Evolutionary conservation across 1,139 yeast genomes (phyloP).

Genomic region (Nakaseomyces bracarensis): DNA sequence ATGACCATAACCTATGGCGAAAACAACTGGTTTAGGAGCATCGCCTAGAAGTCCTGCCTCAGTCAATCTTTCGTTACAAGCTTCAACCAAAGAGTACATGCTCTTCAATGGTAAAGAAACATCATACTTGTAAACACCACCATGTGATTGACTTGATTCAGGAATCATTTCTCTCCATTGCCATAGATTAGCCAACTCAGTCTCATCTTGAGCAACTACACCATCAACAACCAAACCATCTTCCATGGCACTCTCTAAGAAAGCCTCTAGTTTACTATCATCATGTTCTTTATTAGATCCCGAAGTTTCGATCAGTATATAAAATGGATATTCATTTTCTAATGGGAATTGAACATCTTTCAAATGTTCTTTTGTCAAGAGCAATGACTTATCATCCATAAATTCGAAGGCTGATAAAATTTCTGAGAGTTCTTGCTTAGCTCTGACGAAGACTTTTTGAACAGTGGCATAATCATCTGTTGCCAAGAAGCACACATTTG

Average conservation of each 20-base stretch:
- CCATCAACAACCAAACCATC: constrained; percentile 81
- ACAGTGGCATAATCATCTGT: constrained; percentile 75
- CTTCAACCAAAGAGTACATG: constrained; percentile 74
- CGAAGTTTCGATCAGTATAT: constrained; percentile 83
- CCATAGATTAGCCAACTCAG: constrained; percentile 80
- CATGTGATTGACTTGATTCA: constrained; percentile 75
- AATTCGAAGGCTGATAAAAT: constrained; percentile 90
- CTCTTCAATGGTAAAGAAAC: constrained; percentile 79
- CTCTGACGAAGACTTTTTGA: constrained; percentile 69
- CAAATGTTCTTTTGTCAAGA: constrained; percentile 50
- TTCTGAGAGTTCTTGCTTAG: constrained; percentile 73
- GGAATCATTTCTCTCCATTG: constrained; percentile 91
- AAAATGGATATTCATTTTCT: constrained; percentile 74
- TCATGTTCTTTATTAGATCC: constrained; percentile 88
- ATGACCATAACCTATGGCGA: constrained; percentile 92
- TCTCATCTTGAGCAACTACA: constrained; percentile 89
- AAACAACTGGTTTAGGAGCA: constrained; percentile 57
- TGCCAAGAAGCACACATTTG: constrained; percentile 84
- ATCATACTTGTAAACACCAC: constrained; percentile 96
- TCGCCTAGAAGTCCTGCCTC: constrained; percentile 60
- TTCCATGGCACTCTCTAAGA: constrained; percentile 79
- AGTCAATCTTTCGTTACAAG: constrained; percentile 49
- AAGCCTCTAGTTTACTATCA: constrained; percentile 66
- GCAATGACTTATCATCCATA: constrained; percentile 77
- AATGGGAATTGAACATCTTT: constrained; percentile 60